Conservation (phyloP, 768 basidiomycete genomes). For the Suillus plorans region DNA sequence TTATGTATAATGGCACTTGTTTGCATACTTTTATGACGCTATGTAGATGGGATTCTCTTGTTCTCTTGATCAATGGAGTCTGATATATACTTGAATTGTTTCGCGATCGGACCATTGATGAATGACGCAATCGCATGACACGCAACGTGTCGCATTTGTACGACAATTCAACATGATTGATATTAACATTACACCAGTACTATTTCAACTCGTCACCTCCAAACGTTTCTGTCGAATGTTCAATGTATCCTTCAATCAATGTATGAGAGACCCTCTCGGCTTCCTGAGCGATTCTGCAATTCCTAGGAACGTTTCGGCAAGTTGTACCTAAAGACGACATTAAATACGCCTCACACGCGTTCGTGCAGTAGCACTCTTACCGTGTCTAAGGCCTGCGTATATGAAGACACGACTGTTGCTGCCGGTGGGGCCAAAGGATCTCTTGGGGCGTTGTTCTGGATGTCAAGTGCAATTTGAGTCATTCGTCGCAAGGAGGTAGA, state of each 20-base stretch:
- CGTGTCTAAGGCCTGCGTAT: slow-evolving; percentile 49
- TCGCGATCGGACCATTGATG: too few relatives aligned
- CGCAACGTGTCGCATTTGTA: too few relatives aligned
- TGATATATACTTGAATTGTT: too few relatives aligned
- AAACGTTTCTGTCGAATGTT: background rate
- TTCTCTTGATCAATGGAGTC: too few relatives aligned
- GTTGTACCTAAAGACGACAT: slow-evolving; percentile 39
- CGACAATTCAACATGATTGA: too few relatives aligned
- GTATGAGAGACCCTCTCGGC: slow-evolving; percentile 50
- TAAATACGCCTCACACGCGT: background rate
- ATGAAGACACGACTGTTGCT: slow-evolving; percentile 43
- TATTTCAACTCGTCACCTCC: background rate
- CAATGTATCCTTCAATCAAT: slow-evolving; percentile 11
- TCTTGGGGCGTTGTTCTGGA: slow-evolving; percentile 43
- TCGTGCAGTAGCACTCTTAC: slow-evolving; percentile 29
- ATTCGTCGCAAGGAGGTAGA: slow-evolving; percentile 41
- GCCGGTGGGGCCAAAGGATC: slow-evolving; percentile 36
- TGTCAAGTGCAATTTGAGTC: slow-evolving; percentile 50
- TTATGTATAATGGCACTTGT: too few relatives aligned
- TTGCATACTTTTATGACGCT: too few relatives aligned
- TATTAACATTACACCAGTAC: background rate
- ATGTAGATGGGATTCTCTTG: too few relatives aligned
- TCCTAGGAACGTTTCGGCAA: slow-evolving; percentile 57
- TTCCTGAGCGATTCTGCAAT: slow-evolving; percentile 59
- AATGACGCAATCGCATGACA: too few relatives aligned